Evolutionary conservation across 306 rosid species (phyloP).

Genomic region (Trifolium fragiferum): DNA sequence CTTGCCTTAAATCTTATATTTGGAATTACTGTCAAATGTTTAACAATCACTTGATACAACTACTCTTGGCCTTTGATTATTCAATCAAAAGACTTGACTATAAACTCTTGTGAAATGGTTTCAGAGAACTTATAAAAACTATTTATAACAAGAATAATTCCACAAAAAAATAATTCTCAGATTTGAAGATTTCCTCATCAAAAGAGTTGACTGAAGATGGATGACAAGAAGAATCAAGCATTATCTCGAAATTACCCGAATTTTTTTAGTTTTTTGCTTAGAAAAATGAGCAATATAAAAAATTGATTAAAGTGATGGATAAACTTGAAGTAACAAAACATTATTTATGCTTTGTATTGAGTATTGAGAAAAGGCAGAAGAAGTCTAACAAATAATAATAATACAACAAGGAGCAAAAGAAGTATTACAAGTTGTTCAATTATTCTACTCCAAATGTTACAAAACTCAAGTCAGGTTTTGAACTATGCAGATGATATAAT

Average conservation of each 20-base stretch:
- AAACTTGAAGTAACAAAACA: neutral
- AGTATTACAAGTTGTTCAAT: neutral
- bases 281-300: neutral
- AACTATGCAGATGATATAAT: neutral
- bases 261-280: neutral
- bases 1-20: too few species aligned
- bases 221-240: slow-evolving; percentile 1
- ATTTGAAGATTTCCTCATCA: neutral
- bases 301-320: neutral
- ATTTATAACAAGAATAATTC: neutral
- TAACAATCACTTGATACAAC: too few species aligned
- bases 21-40: too few species aligned
- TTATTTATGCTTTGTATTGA: neutral
- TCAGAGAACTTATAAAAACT: neutral
- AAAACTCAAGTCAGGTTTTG: slow-evolving; percentile 3
- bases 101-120: neutral
- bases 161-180: neutral
- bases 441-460: slow-evolving; percentile 10
- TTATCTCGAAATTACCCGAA: neutral
- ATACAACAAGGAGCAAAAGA: neutral
- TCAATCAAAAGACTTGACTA: too few species aligned
- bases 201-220: neutral
- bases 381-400: neutral
- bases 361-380: neutral
- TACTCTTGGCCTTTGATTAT: too few species aligned